Evolutionary conservation across 768 basidiomycete species (phyloP), one percentile per base, ranked within the genome.

Genomic region (Harrya chromipes): DNA sequence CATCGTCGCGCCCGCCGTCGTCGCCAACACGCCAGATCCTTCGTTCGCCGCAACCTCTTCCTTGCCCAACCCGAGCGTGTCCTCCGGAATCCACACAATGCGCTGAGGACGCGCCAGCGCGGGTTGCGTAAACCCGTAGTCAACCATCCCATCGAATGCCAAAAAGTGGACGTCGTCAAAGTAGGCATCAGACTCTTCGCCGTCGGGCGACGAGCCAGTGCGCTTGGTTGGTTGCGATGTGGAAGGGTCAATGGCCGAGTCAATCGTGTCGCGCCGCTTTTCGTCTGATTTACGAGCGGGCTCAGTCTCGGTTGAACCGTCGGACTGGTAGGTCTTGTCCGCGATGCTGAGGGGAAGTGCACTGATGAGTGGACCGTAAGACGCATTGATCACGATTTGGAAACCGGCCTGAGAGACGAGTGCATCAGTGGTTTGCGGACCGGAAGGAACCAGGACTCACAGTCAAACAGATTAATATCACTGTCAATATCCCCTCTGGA

Each of bases 61-160:
- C 33, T 73, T 69, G 1, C 76, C 80, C 46, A 92, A 27, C n/a
- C 64, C 65, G 19, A 56, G 55, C 6, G 68, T 58, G 64, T 98
- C 95, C 34, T 71, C 68, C 19, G 95, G 90, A 46, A 97, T 67
- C 95, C 95, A 98, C 27, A 97, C 72, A 5, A 82, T 74, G 54
- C 84, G 76, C 69, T 93, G 90, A 40, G 87, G 82, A 43, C 81
- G 69, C 53, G 73, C 80, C 47, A 81, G 76, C 7, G 92, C 92
- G 14, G 95, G 95, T 59, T 95, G 95, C 40, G 87, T 83, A 71
- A 95, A 97, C 12, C 87, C 85, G 60, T 83, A 83, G 43, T 80
- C 64, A 52, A 65, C 47, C 40, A 16, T n/a, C 9, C 62, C 67
- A 17, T 67, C 2, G 46, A 35, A 20, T 65, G 58, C 38, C 40